phyloP scores from a whole-genome alignment of 2,329 filamentous ascomycete genomes.

The Monascus ruber region DNA sequence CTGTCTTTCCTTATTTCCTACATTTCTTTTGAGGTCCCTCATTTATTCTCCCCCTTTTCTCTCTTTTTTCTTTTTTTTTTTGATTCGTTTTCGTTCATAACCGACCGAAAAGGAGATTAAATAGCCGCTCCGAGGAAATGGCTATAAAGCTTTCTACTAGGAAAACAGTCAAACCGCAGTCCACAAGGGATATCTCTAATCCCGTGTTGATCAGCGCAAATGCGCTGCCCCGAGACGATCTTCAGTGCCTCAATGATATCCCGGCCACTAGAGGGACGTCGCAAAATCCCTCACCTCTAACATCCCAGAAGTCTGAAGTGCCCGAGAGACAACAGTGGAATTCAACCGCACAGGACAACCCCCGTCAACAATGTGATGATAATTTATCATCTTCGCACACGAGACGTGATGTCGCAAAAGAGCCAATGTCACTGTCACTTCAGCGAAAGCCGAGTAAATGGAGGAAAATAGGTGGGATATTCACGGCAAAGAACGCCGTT shows the following conservation, averaged over 20 bases:
- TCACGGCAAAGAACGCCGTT: constrained; percentile 27
- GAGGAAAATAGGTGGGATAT: constrained; percentile 36
- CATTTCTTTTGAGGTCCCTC: constrained; percentile 6
- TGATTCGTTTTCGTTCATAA: constrained; percentile 2
- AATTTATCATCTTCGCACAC: too few species aligned
- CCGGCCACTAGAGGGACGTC: constrained; percentile 5
- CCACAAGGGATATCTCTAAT: constrained; percentile 17
- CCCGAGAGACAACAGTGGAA: too few species aligned
- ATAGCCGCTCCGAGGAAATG: constrained; percentile 11
- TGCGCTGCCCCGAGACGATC: constrained; percentile 20
- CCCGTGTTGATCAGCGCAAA: constrained; percentile 22
- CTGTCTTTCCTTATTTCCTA: too few species aligned
- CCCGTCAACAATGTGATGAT: too few species aligned
- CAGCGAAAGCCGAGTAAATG: constrained; percentile 33
- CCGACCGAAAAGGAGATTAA: constrained; percentile 3
- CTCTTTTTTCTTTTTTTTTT: constrained; percentile 5
- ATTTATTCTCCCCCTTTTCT: constrained; percentile 2
- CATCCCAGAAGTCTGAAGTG: too few species aligned
- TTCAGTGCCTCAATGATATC: constrained; percentile 8
- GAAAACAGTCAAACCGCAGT: constrained; percentile 17
- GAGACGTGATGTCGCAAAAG: constrained; percentile 3
- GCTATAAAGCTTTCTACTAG: constrained; percentile 17
- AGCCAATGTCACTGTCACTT: constrained; percentile 5
- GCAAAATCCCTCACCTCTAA: background rate
- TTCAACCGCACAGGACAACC: too few species aligned